Evolutionary conservation across 2,329 filamentous ascomycete species (phyloP), one percentile per base, ranked within the genome.

Genomic region (Dendryphion nanum): DNA sequence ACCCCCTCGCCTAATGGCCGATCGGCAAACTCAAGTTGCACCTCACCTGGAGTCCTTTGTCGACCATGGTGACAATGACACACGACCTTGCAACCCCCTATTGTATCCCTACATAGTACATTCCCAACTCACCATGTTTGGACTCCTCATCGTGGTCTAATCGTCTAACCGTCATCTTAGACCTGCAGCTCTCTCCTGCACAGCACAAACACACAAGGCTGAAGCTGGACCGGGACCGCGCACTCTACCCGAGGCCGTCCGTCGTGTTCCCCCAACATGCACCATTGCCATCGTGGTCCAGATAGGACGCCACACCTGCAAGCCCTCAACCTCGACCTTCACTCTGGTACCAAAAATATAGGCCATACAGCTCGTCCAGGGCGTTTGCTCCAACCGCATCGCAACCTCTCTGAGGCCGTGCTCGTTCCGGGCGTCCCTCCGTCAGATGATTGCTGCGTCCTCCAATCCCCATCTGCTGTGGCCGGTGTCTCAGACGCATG

Each of bases 141-240:
- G n/a, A n/a, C n/a, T n/a, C n/a, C n/a, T n/a, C n/a, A n/a, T n/a
- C n/a, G n/a, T n/a, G n/a, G n/a, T n/a, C n/a, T n/a, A n/a, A n/a
- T n/a, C n/a, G n/a, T n/a, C n/a, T n/a, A n/a, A n/a, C n/a, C n/a
- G n/a, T n/a, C n/a, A n/a, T n/a, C n/a, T n/a, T n/a, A n/a, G n/a
- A n/a, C n/a, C n/a, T n/a, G n/a, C n/a, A n/a, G n/a, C n/a, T n/a
- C n/a, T n/a, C n/a, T n/a, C n/a, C n/a, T n/a, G n/a, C n/a, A n/a
- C n/a, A n/a, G 8, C 29, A 31, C 7, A 7, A 31, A 7, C 29
- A 30, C 21, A 37, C 34, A 37, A 37, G 34, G 34, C 34, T 37
- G 34, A 37, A 30, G 21, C 34, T 37, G 10, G 35, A 32, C 18
- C n/a, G n/a, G n/a, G n/a, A n/a, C n/a, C n/a, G 18, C 7, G 7